A percentile compares a stretch with the other conserved stretches of the same genome.
These are phyloP conservation scores for Rhodotorula sp. DNA, from an alignment of 1,284 basidiomycete species.

Conservation along the genomic window DNA sequence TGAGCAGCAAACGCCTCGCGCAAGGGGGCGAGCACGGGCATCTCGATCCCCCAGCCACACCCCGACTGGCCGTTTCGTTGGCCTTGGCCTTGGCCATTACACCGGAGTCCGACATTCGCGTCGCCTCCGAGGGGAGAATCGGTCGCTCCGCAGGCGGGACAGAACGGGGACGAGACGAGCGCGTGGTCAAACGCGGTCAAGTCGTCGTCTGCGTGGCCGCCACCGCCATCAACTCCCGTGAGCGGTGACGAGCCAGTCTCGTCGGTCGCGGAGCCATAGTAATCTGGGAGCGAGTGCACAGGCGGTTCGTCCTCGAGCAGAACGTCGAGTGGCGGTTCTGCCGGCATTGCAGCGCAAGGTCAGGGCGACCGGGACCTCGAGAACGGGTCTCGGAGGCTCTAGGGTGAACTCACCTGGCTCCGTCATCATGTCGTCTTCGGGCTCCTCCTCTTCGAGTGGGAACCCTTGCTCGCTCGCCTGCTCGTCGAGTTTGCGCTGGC, in stretches of 20 bases:
- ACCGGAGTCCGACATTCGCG: background rate
- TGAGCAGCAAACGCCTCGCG: conserved; percentile 4
- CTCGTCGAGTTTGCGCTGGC: background rate
- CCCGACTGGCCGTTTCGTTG: background rate
- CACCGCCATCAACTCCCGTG: no score
- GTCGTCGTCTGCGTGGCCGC: no score
- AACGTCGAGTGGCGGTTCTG: conserved; percentile 25
- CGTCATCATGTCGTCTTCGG: background rate
- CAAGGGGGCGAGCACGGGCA: background rate
- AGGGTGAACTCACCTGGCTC: background rate
- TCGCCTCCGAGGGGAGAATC: background rate
- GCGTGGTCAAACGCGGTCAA: background rate
- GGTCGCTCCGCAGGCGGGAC: conserved; percentile 6
- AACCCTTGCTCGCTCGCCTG: background rate
- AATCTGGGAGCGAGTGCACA: background rate
- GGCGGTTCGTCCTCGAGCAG: conserved; percentile 11
- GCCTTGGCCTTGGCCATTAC: background rate
- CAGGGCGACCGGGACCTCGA: background rate
- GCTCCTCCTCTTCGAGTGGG: background rate
- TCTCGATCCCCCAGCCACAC: conserved; percentile 16
- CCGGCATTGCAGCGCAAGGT: background rate
- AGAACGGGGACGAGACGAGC: background rate
- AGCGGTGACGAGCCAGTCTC: background rate
- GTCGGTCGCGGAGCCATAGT: background rate
- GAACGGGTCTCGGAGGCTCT: background rate